Base-by-base conservation (phyloP, 139 green algal species). In the Trebouxia sp. region DNA sequence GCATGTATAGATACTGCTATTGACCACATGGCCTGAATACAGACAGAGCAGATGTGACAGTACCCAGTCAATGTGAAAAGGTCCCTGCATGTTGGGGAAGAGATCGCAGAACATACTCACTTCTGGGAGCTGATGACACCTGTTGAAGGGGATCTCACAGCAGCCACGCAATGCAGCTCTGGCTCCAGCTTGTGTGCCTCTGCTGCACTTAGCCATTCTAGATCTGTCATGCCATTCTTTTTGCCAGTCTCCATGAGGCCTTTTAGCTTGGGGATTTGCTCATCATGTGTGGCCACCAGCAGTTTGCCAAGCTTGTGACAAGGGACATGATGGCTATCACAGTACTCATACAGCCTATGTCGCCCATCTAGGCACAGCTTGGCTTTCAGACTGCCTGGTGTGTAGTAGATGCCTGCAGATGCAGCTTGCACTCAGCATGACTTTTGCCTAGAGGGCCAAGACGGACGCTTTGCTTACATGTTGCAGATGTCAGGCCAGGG, bases 361-460 rank as follows among this genome's bases (percentile, higher is more conserved):
- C 88, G 88, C 11, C 94, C 94, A 42, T 91, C 80, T 53, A 97
- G 87, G 75, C 94, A 98, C 41, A 96, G 65, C 4, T 72, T 67
- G 6, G 92, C 91, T 85, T 97, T 97, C 12, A 97, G 83, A 80
- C 84, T 93, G 42, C 88, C 90, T 12, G 65, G 84, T 0, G 89
- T 86, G 88, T 98, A 98, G 81, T 98, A 97, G 26, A 98, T 83
- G 26, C 94, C 94, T 77, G 87, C 84, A 83, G 32, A 48, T 14
- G 22, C 51, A 80, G 32, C 8, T 6, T 37, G 8, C 43, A 62
- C n/a, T 20, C 48, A 14, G 17, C 48, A 17, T 58, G 15, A 14
- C n/a, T n/a, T n/a, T 58, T 14, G 15, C 14, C 17, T n/a, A n/a
- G n/a, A n/a, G n/a, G n/a, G n/a, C n/a, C n/a, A n/a, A n/a, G n/a